These are phyloP conservation scores for Pilasporangium apinafurcum DNA, from an alignment of 352 stramenopile species.

Conservation along the genomic window DNA sequence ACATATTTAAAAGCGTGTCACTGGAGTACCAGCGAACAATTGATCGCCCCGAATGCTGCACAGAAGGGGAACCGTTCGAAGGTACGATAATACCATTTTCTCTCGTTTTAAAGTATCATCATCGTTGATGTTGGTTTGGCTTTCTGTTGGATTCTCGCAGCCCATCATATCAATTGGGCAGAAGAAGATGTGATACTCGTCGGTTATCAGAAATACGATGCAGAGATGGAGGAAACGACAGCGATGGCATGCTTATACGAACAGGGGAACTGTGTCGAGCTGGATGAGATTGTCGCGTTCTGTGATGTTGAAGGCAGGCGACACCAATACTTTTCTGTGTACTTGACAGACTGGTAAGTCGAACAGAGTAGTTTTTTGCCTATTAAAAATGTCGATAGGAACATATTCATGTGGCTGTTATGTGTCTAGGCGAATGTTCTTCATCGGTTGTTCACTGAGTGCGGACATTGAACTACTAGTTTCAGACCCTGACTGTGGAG, in stretches of 20 bases:
- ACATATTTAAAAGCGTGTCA: slow-evolving; percentile 20
- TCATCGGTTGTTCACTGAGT: slow-evolving; percentile 69
- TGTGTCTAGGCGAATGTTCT: slow-evolving; percentile 63
- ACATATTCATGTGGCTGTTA: neutral
- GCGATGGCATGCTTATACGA: slow-evolving; percentile 61
- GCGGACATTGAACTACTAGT: slow-evolving; percentile 76
- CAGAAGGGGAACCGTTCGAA: slow-evolving; percentile 20
- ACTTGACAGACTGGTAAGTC: slow-evolving; percentile 47
- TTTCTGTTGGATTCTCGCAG: slow-evolving; percentile 5
- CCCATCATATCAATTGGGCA: slow-evolving; percentile 70
- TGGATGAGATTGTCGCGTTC: slow-evolving; percentile 63
- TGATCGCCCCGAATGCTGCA: slow-evolving; percentile 25
- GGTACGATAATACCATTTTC: slow-evolving; percentile 8
- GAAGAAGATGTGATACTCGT: slow-evolving; percentile 59
- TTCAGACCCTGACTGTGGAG: slow-evolving; percentile 40
- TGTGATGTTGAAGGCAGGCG: slow-evolving; percentile 42
- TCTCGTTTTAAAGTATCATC: neutral
- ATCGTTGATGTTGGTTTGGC: neutral
- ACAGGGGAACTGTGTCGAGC: slow-evolving; percentile 28
- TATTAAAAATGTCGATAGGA: neutral
- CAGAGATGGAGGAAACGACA: slow-evolving; percentile 39
- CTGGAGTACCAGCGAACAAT: slow-evolving; percentile 27
- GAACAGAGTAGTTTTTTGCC: neutral
- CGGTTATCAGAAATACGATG: slow-evolving; percentile 50
- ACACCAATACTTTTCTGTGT: slow-evolving; percentile 65